phyloP scores from a whole-genome alignment of 2,329 filamentous ascomycete genomes.

The Ceratocystis diversiconidia region DNA sequence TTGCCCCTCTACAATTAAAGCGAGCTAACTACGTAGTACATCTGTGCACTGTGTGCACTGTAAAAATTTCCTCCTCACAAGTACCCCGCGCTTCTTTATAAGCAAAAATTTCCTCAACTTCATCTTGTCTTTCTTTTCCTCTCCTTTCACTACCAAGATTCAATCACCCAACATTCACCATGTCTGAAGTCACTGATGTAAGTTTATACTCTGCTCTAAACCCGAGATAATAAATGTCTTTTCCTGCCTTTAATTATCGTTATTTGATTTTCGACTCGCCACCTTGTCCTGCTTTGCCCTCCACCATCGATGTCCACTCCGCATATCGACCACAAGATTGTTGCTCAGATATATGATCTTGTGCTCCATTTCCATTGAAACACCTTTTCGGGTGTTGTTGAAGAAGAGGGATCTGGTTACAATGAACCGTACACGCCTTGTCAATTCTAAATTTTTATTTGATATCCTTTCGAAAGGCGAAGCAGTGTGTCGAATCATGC shows the following conservation, averaged over 20 bases:
- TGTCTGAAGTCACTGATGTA: slow-evolving; percentile 40
- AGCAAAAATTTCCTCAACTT: slow-evolving; percentile 19
- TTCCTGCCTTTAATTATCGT: background rate
- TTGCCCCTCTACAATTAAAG: slow-evolving; percentile 9
- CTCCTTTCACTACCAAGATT: slow-evolving; percentile 23
- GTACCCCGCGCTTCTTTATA: slow-evolving; percentile 21
- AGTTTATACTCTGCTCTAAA: slow-evolving; percentile 24
- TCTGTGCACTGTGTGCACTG: slow-evolving; percentile 18
- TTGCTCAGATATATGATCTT: background rate
- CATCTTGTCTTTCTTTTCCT: slow-evolving; percentile 21
- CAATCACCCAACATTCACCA: slow-evolving; percentile 33
- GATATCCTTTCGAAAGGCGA: background rate
- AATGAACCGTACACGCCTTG: background rate
- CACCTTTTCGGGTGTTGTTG: background rate
- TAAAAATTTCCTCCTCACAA: slow-evolving; percentile 15
- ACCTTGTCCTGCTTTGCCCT: background rate
- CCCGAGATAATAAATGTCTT: background rate
- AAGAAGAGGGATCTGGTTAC: background rate
- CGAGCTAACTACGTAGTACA: slow-evolving; percentile 10
- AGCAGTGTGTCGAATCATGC: background rate
- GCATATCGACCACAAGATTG: background rate
- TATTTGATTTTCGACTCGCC: background rate
- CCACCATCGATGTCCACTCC: background rate
- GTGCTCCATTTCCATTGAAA: background rate
- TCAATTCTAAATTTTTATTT: background rate